phyloP scores from a whole-genome alignment of 2,329 filamentous ascomycete genomes.

The Scedosporium dehoogii region DNA sequence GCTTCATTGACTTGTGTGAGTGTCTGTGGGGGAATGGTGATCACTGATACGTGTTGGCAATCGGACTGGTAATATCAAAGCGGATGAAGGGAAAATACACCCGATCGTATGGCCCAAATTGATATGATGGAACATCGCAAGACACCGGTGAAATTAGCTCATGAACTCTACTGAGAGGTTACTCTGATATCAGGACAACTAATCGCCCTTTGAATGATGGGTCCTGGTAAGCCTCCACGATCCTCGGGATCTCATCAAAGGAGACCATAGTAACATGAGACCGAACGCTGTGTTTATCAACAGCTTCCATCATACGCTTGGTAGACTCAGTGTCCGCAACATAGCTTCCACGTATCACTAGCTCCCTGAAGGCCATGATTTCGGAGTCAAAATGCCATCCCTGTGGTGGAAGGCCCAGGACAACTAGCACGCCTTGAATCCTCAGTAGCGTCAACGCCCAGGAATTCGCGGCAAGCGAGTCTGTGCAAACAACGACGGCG shows the following conservation, averaged over 20 bases:
- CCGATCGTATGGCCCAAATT: too few species aligned
- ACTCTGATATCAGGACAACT: constrained; percentile 16
- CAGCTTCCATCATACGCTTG: constrained; percentile 20
- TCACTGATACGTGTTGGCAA: too few species aligned
- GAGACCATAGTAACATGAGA: constrained; percentile 18
- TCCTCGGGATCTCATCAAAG: constrained; percentile 16
- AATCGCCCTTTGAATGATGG: constrained; percentile 19
- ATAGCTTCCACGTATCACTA: constrained; percentile 21
- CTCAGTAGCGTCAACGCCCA: constrained; percentile 20
- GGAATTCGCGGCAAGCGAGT: constrained; percentile 19
- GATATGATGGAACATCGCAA: too few species aligned
- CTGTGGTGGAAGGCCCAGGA: constrained; percentile 20
- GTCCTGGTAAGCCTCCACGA: constrained; percentile 18
- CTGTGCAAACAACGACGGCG: constrained; percentile 21
- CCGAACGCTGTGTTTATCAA: constrained; percentile 15
- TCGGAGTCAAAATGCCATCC: constrained; percentile 21
- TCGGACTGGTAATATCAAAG: too few species aligned
- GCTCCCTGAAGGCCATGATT: constrained; percentile 19
- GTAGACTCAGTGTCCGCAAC: constrained; percentile 19
- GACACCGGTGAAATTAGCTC: too few species aligned
- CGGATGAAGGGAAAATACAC: too few species aligned
- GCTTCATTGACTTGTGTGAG: too few species aligned
- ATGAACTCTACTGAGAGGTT: background rate
- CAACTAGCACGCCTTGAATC: constrained; percentile 18
- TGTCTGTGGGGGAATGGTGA: too few species aligned